These are phyloP conservation scores for Croton setiger DNA, from an alignment of 441 rosid genomes.

Conservation along the genomic window DNA sequence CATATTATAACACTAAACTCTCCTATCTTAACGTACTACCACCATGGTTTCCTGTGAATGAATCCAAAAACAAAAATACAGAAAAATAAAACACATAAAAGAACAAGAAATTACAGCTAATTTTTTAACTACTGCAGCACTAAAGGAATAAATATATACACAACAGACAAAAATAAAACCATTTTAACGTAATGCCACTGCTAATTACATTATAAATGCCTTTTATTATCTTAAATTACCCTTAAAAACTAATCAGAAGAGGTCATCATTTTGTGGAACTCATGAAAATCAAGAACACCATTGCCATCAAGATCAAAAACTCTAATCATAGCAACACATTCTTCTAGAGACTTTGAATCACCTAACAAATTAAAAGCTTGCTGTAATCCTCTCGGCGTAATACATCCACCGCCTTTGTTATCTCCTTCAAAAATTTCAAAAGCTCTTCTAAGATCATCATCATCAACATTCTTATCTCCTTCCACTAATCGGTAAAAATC, in stretches of 20 bases:
- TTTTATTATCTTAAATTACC: too few species aligned
- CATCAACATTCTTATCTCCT: not conserved
- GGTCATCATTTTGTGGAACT: not conserved
- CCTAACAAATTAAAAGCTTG: not conserved
- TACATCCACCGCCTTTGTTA: not conserved
- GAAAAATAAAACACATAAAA: not conserved
- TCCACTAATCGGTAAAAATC: not conserved
- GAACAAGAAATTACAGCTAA: not conserved
- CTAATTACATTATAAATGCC: too few species aligned
- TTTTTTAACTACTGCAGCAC: too few species aligned
- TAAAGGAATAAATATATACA: too few species aligned
- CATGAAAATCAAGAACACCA: slow-evolving; percentile 8
- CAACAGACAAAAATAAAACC: too few species aligned
- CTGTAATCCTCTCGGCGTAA: not conserved
- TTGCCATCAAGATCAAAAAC: not conserved
- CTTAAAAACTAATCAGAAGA: not conserved
- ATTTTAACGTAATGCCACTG: too few species aligned
- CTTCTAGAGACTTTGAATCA: not conserved
- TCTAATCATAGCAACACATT: not conserved
- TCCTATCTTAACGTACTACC: too few species aligned
- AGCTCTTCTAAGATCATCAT: not conserved
- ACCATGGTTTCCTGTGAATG: too few species aligned
- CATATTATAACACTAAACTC: too few species aligned
- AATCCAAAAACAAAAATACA: not conserved
- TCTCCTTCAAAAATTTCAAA: not conserved